Evolutionary conservation across 108 stramenopile genomes (phyloP), one percentile per base, ranked within the genome.

Genomic region (Skeletonema grethae): DNA sequence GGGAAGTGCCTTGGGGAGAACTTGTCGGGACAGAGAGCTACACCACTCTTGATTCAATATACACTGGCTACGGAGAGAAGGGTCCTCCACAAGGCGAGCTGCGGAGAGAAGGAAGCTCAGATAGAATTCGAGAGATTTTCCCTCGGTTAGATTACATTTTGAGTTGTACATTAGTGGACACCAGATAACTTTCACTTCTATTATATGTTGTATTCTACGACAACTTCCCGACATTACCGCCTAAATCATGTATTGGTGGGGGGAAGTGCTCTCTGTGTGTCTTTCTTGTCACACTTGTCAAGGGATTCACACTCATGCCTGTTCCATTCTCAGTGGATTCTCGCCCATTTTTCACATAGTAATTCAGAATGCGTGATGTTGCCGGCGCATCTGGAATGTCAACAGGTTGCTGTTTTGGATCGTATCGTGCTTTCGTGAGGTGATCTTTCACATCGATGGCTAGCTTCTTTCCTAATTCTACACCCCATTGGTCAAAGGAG

Each of bases 401-500:
- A n/a, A 83, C 65, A 35, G 70, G 57, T 16, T 61, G 67, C 35
- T 64, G 65, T 50, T 79, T 59, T 41, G 75, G 67, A 20, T 85
- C 84, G 38, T 84, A 69, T 45, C 94, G 74, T 30, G 88, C 95
- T 24, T 87, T 70, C 48, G 85, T 59, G 67, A 96, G 63, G 31
- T 93, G 85, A 10, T 77, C 77, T 77, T 89, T 90, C 16, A 95
- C 87, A 57, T 92, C 91, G 46, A 88, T 83, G 9, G 99, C 99
- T n/a, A 99, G 85, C 73, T 96, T 94, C 87, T 99, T 99, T 41
- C 99, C 99, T 10, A 99, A 94, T 80, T 99, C 97, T 9, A 99
- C 99, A 24, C 99, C 99, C 97, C 97, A 99, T 79, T 99, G 99
- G 82, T 99, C 99, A 70, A 98, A 99, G n/a, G 94, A 95, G 71